These are phyloP conservation scores for Cladobotryum mycophilum DNA, from an alignment of 2,329 filamentous ascomycete species.

Conservation along the genomic window DNA sequence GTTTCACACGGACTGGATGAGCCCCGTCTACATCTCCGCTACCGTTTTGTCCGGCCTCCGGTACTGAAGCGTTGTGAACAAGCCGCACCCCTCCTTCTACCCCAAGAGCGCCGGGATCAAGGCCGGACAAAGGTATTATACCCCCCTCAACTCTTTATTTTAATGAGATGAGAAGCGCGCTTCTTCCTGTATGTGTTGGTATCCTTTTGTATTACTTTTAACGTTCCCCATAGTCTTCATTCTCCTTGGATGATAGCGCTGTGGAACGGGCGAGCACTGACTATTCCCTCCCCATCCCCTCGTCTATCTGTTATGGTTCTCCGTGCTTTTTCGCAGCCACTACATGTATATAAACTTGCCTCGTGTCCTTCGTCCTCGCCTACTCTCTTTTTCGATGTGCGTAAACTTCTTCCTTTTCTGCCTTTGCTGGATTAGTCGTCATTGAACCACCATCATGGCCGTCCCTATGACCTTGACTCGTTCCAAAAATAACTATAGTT, in stretches of 20 bases:
- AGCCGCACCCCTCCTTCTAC: not conserved
- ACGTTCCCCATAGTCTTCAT: not conserved
- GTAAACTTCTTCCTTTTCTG: not conserved
- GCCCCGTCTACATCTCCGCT: not conserved
- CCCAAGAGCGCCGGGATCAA: not conserved
- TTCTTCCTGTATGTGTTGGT: not conserved
- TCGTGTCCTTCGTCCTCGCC: not conserved
- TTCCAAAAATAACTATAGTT: not conserved
- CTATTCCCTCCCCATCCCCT: no score
- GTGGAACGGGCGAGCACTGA: not conserved
- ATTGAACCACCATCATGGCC: conserved; percentile 1
- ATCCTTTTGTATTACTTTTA: not conserved
- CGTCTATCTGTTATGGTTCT: not conserved
- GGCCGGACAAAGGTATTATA: not conserved
- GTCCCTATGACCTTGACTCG: not conserved
- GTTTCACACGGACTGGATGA: conserved; percentile 1
- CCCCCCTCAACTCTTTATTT: not conserved
- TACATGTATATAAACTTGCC: not conserved
- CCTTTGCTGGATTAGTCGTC: not conserved
- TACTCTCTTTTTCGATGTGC: not conserved
- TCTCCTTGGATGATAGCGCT: not conserved
- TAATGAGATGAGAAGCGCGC: conserved; percentile 2
- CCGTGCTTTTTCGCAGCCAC: not conserved
- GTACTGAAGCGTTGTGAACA: conserved; percentile 1
- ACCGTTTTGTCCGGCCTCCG: conserved; percentile 5